Percentiles rank a stretch among this genome's conserved stretches.
Evolutionary conservation across 2,329 filamentous ascomycete species (phyloP).

Genomic region (Epichloe sylvatica): DNA sequence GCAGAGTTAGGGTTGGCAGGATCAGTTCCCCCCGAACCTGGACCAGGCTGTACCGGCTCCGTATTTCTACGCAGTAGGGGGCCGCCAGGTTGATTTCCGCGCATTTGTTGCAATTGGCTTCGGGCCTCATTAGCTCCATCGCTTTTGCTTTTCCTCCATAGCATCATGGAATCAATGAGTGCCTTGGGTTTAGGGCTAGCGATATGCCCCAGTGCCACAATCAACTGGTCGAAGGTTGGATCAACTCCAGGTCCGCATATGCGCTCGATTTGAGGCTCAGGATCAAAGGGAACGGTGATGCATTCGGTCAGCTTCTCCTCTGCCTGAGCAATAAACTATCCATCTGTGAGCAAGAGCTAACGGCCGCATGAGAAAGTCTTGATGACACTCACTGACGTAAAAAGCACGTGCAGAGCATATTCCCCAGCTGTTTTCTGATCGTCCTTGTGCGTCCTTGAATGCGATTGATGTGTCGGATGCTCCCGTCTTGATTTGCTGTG

Average conservation of each 20-base stretch:
- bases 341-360: slow-evolving; percentile 8
- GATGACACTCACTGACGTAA: slow-evolving; percentile 58
- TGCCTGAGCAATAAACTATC: slow-evolving; percentile 80
- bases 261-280: slow-evolving; percentile 71
- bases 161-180: slow-evolving; percentile 92
- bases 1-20: slow-evolving; percentile 21
- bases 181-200: slow-evolving; percentile 88
- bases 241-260: slow-evolving; percentile 87
- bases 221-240: slow-evolving; percentile 81
- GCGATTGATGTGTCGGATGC: slow-evolving; percentile 59
- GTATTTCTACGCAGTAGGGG: slow-evolving; percentile 58
- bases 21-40: slow-evolving; percentile 14
- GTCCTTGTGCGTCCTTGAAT: slow-evolving; percentile 55
- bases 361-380: neutral
- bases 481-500: slow-evolving; percentile 58
- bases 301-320: slow-evolving; percentile 90
- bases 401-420: slow-evolving; percentile 91
- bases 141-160: slow-evolving; percentile 93
- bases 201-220: slow-evolving; percentile 85
- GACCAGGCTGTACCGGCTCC: slow-evolving; percentile 45
- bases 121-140: slow-evolving; percentile 66
- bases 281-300: slow-evolving; percentile 63
- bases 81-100: slow-evolving; percentile 27
- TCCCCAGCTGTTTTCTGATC: slow-evolving; percentile 92
- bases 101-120: slow-evolving; percentile 40